These are phyloP conservation scores for Aspergillus nanangensis DNA, from an alignment of 495 filamentous ascomycete genomes.

Conservation along the genomic window DNA sequence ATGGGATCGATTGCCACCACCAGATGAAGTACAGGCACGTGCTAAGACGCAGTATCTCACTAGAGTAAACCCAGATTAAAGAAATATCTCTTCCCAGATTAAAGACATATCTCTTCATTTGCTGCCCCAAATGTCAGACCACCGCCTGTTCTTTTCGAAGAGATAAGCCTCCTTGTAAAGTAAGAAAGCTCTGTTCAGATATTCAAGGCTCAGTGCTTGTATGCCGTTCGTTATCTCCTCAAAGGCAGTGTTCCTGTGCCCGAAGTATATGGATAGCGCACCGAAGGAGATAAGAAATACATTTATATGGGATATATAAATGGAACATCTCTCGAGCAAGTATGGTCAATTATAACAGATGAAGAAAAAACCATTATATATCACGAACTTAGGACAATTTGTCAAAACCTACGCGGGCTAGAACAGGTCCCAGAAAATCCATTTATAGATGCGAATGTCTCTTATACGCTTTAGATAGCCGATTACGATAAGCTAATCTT, in stretches of 20 bases:
- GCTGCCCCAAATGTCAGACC: slow-evolving; percentile 12
- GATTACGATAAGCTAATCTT: slow-evolving; percentile 3
- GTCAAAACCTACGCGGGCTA: slow-evolving; percentile 21
- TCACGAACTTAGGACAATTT: slow-evolving; percentile 21
- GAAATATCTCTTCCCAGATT: no score
- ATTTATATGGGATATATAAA: slow-evolving; percentile 24
- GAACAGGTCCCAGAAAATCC: slow-evolving; percentile 18
- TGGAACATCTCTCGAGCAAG: slow-evolving; percentile 18
- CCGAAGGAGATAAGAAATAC: slow-evolving; percentile 14
- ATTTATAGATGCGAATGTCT: slow-evolving; percentile 20
- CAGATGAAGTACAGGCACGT: slow-evolving; percentile 14
- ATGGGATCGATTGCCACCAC: slow-evolving; percentile 14
- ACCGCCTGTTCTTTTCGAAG: slow-evolving; percentile 30
- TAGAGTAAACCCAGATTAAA: slow-evolving; percentile 10
- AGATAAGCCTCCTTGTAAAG: slow-evolving; percentile 40
- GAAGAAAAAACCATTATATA: slow-evolving; percentile 20
- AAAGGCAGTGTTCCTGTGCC: slow-evolving; percentile 22
- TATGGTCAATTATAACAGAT: slow-evolving; percentile 19
- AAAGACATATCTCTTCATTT: not conserved
- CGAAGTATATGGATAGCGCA: slow-evolving; percentile 24
- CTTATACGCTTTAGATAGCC: slow-evolving; percentile 1
- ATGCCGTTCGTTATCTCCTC: slow-evolving; percentile 18
- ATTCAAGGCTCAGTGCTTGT: slow-evolving; percentile 19
- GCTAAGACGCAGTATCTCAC: slow-evolving; percentile 15
- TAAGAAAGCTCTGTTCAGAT: slow-evolving; percentile 32